A percentile compares a stretch with the other conserved stretches of the same genome.
phyloP scores from a whole-genome alignment of 2,329 filamentous ascomycete genomes.

The Xylaria sp. region DNA sequence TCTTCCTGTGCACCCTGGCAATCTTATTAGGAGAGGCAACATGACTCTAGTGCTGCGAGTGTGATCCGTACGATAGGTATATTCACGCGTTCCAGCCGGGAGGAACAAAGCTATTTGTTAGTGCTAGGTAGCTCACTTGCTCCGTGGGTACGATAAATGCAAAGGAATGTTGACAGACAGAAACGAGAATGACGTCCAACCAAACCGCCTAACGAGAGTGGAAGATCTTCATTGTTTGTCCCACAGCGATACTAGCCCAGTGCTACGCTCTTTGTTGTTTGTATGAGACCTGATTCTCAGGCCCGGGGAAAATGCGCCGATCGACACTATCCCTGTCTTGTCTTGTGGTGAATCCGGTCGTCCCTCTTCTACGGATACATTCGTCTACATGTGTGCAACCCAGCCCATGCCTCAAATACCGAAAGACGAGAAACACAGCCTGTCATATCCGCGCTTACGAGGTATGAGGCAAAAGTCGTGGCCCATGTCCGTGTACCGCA shows the following conservation, averaged over 20 bases:
- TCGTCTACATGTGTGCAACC: not conserved
- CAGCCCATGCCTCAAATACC: constrained; percentile 10
- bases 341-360: not conserved
- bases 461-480: too few species aligned
- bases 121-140: too few species aligned
- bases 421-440: constrained; percentile 9
- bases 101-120: not conserved
- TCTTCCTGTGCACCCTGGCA: constrained; percentile 9
- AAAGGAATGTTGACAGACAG: too few species aligned
- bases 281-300: constrained; percentile 26
- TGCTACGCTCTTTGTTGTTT: constrained; percentile 25
- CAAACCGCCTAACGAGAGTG: not conserved
- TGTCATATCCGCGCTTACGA: too few species aligned
- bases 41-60: not conserved
- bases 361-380: constrained; percentile 7
- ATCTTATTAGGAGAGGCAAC: constrained; percentile 5
- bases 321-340: constrained; percentile 30
- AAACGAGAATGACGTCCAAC: too few species aligned
- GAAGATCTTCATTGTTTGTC: not conserved
- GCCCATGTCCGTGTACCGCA: too few species aligned
- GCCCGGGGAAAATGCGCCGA: constrained; percentile 31
- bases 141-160: too few species aligned
- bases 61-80: not conserved
- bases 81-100: not conserved
- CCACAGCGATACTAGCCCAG: not conserved